Percentiles rank a stretch among this genome's conserved stretches.
Conservation (phyloP, 805 yeast species). For the Pichia paraexigua region DNA sequence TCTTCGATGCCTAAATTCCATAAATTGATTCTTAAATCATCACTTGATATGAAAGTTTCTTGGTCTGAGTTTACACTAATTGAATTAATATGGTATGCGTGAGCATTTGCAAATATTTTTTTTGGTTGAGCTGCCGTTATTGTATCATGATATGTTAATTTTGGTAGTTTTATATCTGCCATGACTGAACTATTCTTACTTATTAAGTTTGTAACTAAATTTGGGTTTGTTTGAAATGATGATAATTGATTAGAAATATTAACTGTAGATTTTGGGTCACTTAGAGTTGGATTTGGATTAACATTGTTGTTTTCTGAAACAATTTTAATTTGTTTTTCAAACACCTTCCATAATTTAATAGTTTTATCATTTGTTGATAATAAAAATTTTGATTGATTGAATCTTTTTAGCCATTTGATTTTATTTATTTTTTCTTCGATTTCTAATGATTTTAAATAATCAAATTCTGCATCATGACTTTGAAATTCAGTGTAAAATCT, state of each 20-base stretch:
- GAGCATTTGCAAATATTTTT: constrained; percentile 88
- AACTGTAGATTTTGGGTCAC: constrained; percentile 8
- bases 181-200: constrained; percentile 8
- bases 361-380: constrained; percentile 95
- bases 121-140: constrained; percentile 94
- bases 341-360: constrained; percentile 95
- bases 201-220: constrained; percentile 10
- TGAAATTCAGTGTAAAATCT: constrained; percentile 95
- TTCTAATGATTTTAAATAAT: constrained; percentile 88
- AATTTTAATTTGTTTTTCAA: constrained; percentile 83
- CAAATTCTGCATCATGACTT: constrained; percentile 97
- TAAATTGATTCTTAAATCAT: constrained; percentile 88
- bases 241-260: constrained; percentile 19
- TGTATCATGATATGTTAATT: constrained; percentile 87
- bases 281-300: background rate
- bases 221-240: constrained; percentile 21
- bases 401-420: constrained; percentile 89
- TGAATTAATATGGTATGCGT: constrained; percentile 96
- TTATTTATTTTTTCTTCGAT: constrained; percentile 97
- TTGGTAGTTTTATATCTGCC: constrained; percentile 63
- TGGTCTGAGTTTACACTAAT: constrained; percentile 92
- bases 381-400: constrained; percentile 83
- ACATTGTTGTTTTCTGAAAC: constrained; percentile 66
- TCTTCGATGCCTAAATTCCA: constrained; percentile 95
- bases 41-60: constrained; percentile 88